phyloP scores from a whole-genome alignment of 371 early-diverging fungal genomes.

The Rhizomucor miehei region DNA sequence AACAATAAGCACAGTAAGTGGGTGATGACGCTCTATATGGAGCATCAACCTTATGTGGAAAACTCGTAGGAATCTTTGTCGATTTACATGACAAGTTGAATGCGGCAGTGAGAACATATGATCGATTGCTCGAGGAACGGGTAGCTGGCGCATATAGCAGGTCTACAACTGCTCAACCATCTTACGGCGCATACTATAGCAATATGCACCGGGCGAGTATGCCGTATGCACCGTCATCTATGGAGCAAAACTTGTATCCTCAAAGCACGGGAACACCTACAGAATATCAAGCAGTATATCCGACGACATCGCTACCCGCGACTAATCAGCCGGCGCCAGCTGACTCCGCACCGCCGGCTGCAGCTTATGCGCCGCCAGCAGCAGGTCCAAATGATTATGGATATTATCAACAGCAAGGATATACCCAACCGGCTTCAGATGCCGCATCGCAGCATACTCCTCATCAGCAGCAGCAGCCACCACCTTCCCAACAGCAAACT shows the following conservation, averaged over 20 bases:
- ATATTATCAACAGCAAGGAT: not conserved
- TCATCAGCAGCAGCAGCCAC: conserved; percentile 6
- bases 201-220: not conserved
- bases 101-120: conserved; percentile 81
- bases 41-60: not conserved
- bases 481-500: conserved; percentile 5
- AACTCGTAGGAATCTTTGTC: conserved; percentile 45
- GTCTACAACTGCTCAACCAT: not conserved
- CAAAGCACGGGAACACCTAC: not conserved
- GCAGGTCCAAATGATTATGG: conserved; percentile 1
- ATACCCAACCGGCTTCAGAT: conserved; percentile 3
- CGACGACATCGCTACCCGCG: not conserved
- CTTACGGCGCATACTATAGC: conserved; percentile 1
- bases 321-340: not conserved
- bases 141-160: conserved; percentile 33
- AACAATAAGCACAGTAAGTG: conserved; percentile 59
- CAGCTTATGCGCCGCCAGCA: conserved; percentile 4
- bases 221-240: conserved; percentile 3
- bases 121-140: conserved; percentile 75
- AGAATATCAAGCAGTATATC: not conserved
- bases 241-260: not conserved
- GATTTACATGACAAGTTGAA: conserved; percentile 78
- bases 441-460: conserved; percentile 6
- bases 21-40: not conserved
- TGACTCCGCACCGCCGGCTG: not conserved